Conservation (phyloP, 208 protist species). For the Trypanosoma caninum region DNA sequence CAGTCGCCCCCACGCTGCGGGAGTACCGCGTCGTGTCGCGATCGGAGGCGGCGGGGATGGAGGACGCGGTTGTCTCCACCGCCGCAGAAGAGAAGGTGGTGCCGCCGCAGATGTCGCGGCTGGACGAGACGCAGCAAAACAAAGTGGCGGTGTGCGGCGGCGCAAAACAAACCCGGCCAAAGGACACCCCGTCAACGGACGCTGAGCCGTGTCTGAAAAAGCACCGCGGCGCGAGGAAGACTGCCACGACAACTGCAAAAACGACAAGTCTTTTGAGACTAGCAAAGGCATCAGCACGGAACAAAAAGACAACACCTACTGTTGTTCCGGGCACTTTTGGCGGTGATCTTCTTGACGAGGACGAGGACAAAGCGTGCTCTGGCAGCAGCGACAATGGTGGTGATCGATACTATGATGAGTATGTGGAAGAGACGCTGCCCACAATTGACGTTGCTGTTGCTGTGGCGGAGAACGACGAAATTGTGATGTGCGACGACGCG, state of each 20-base stretch:
- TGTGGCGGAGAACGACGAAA: slow-evolving; percentile 59
- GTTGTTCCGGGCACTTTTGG: not conserved
- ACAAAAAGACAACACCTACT: not conserved
- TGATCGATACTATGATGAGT: not conserved
- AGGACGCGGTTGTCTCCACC: not conserved
- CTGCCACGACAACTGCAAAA: slow-evolving; percentile 24
- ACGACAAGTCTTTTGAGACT: slow-evolving; percentile 67
- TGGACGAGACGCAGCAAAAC: not conserved
- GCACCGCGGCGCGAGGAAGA: slow-evolving; percentile 11
- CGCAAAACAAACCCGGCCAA: slow-evolving; percentile 8
- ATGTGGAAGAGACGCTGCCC: slow-evolving; percentile 28
- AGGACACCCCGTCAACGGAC: not conserved
- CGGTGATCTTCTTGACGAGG: slow-evolving; percentile 24
- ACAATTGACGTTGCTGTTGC: slow-evolving; percentile 41
- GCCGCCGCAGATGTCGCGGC: not conserved
- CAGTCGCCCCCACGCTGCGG: slow-evolving; percentile 1
- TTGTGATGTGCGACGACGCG: slow-evolving; percentile 76
- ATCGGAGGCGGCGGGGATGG: slow-evolving; percentile 9
- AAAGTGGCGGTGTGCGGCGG: slow-evolving; percentile 27
- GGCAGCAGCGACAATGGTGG: not conserved
- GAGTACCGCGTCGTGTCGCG: slow-evolving; percentile 25
- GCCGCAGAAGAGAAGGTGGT: not conserved
- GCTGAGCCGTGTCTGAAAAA: slow-evolving; percentile 20
- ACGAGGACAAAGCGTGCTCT: not conserved
- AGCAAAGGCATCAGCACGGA: slow-evolving; percentile 55